phyloP scores from a whole-genome alignment of 2,329 filamentous ascomycete species.

The Verticillium albo-atrum region DNA sequence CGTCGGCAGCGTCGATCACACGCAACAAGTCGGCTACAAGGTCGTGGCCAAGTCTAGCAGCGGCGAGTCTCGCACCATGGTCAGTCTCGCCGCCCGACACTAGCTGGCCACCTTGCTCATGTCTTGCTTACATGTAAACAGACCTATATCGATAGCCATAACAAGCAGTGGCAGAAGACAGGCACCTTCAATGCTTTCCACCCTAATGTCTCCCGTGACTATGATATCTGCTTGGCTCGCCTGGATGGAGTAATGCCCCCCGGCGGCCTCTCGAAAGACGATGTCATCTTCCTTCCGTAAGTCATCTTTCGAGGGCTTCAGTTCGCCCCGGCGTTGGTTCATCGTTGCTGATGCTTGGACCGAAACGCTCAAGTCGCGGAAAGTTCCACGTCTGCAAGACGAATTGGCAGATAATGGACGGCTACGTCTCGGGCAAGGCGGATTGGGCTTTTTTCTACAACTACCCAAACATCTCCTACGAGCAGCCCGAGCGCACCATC shows the following conservation, averaged over 20 bases:
- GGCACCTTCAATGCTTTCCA: background rate
- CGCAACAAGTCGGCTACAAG: background rate
- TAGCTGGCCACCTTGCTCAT: too few relatives aligned
- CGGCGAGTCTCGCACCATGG: constrained; percentile 2
- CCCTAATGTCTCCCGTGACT: background rate
- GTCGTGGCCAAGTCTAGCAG: constrained; percentile 1
- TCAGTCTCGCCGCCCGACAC: background rate
- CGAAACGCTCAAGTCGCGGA: too few relatives aligned
- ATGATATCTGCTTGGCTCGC: background rate
- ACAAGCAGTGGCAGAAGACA: background rate
- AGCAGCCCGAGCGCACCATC: constrained; percentile 1
- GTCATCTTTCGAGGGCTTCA: too few relatives aligned
- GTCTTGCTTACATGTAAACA: too few relatives aligned
- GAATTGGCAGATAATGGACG: constrained; percentile 6
- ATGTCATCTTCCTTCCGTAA: constrained; percentile 2
- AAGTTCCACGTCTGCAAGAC: too few relatives aligned
- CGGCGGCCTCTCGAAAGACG: background rate
- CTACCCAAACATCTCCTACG: background rate
- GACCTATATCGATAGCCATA: background rate
- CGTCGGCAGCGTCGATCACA: constrained; percentile 3
- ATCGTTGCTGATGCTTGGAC: too few relatives aligned
- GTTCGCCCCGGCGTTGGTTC: too few relatives aligned
- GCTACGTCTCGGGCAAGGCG: background rate
- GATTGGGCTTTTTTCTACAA: constrained; percentile 8
- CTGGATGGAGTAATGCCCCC: too few relatives aligned